These are phyloP conservation scores for Magnusiomyces sp. DNA, from an alignment of 1,139 yeast species.

Conservation along the genomic window DNA sequence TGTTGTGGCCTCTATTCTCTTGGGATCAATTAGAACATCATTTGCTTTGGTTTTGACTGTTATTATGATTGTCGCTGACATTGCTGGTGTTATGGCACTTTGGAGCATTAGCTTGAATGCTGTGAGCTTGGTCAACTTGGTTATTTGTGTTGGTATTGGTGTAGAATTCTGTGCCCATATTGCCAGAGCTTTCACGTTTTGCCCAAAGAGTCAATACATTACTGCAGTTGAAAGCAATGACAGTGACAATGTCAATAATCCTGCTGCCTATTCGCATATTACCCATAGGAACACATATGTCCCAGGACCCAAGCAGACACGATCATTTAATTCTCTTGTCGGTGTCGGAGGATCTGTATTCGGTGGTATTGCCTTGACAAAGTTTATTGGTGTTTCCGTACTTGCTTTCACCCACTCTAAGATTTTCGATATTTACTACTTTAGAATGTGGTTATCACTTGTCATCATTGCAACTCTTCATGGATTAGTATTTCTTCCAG, in stretches of 20 bases:
- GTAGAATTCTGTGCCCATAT: slow-evolving; percentile 90
- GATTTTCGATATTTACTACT: slow-evolving; percentile 85
- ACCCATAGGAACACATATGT: slow-evolving; percentile 3
- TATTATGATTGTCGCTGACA: slow-evolving; percentile 54
- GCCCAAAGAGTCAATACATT: slow-evolving; percentile 20
- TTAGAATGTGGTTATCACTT: slow-evolving; percentile 90
- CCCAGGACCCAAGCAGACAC: slow-evolving; percentile 25
- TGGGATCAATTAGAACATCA: slow-evolving; percentile 64
- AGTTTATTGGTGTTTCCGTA: slow-evolving; percentile 78
- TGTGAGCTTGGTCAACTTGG: slow-evolving; percentile 75
- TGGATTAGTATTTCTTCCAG: slow-evolving; percentile 70
- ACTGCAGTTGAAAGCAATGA: not conserved
- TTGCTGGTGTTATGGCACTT: slow-evolving; percentile 72
- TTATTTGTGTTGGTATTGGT: slow-evolving; percentile 85
- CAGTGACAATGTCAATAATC: not conserved
- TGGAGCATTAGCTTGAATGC: slow-evolving; percentile 81
- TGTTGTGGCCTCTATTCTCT: slow-evolving; percentile 44
- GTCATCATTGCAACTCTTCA: slow-evolving; percentile 72
- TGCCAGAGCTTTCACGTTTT: slow-evolving; percentile 63
- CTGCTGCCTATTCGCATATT: not conserved
- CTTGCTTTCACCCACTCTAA: slow-evolving; percentile 78
- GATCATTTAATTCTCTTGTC: slow-evolving; percentile 54
- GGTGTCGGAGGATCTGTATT: slow-evolving; percentile 83
- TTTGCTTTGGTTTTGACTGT: slow-evolving; percentile 51
- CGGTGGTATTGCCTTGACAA: slow-evolving; percentile 85